Conservation (phyloP, 441 rosid species). For the Erodium trifolium region DNA sequence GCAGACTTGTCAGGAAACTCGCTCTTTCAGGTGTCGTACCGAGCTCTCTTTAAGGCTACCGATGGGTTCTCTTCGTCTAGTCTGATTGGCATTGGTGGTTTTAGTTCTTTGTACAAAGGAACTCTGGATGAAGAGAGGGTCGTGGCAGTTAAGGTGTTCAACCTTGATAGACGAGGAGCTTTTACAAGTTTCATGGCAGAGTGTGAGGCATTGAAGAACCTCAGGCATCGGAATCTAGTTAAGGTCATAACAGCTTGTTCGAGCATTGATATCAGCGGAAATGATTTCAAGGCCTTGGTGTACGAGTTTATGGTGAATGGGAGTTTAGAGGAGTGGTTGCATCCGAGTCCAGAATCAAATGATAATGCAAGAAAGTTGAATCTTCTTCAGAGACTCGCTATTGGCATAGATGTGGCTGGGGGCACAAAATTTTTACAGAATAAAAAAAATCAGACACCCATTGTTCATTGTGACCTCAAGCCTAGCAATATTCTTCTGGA, state of each 20-base stretch:
- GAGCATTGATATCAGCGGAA: slow-evolving; percentile 3
- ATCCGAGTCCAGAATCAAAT: background rate
- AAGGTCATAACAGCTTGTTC: slow-evolving; percentile 17
- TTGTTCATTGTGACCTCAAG: slow-evolving; percentile 17
- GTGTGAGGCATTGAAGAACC: slow-evolving; percentile 7
- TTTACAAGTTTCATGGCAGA: slow-evolving; percentile 16
- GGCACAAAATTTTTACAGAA: slow-evolving; percentile 4
- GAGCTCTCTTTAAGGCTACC: slow-evolving; percentile 11
- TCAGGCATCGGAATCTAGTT: slow-evolving; percentile 11
- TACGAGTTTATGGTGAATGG: slow-evolving; percentile 18
- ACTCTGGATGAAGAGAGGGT: background rate
- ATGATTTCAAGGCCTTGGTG: slow-evolving; percentile 17
- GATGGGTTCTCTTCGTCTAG: slow-evolving; percentile 7
- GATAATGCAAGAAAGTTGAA: background rate
- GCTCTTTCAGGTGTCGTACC: slow-evolving; percentile 1
- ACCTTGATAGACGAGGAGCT: slow-evolving; percentile 14
- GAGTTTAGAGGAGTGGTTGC: slow-evolving; percentile 12
- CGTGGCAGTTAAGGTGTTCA: slow-evolving; percentile 15
- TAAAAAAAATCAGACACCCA: background rate
- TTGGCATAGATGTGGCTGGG: background rate
- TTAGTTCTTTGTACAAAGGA: slow-evolving; percentile 15
- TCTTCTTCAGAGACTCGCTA: slow-evolving; percentile 9
- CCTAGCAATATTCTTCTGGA: background rate
- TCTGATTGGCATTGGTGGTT: slow-evolving; percentile 13
- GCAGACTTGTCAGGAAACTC: background rate